Evolutionary conservation across 441 rosid species (phyloP).

Genomic region (Adansonia grandidieri): DNA sequence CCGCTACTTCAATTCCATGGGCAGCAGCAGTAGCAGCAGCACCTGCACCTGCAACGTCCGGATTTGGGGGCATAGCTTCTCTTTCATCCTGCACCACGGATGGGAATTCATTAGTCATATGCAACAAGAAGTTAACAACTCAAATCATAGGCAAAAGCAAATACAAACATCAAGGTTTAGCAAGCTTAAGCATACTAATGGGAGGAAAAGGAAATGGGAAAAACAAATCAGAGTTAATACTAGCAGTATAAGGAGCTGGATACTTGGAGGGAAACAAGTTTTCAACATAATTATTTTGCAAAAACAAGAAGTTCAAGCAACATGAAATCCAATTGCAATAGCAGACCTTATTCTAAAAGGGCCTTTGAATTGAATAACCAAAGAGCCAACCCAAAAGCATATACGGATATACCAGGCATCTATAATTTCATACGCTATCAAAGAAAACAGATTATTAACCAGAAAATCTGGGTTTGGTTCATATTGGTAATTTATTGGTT

Average conservation of each 20-base stretch:
- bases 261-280: neutral
- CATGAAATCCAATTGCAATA: neutral
- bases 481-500: slow-evolving; percentile 6
- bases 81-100: slow-evolving; percentile 62
- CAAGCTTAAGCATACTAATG: neutral
- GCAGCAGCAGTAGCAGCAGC: slow-evolving; percentile 47
- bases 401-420: neutral
- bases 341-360: neutral
- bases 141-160: neutral
- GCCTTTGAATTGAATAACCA: slow-evolving; percentile 5
- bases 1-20: slow-evolving; percentile 86
- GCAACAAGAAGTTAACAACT: neutral
- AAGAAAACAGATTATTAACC: neutral
- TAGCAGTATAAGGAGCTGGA: neutral
- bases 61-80: slow-evolving; percentile 61
- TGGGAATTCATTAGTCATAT: slow-evolving; percentile 14
- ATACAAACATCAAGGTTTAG: neutral
- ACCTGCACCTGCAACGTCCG: slow-evolving; percentile 44
- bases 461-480: neutral
- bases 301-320: slow-evolving; percentile 6
- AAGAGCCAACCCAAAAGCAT: neutral
- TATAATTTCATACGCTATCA: neutral
- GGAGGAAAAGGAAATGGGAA: neutral
- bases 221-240: neutral
- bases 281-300: neutral